Evolutionary conservation across 192 early-diverging fungal genomes (phyloP), one percentile per base, ranked within the genome.

Genomic region (Dissophora globulifera): DNA sequence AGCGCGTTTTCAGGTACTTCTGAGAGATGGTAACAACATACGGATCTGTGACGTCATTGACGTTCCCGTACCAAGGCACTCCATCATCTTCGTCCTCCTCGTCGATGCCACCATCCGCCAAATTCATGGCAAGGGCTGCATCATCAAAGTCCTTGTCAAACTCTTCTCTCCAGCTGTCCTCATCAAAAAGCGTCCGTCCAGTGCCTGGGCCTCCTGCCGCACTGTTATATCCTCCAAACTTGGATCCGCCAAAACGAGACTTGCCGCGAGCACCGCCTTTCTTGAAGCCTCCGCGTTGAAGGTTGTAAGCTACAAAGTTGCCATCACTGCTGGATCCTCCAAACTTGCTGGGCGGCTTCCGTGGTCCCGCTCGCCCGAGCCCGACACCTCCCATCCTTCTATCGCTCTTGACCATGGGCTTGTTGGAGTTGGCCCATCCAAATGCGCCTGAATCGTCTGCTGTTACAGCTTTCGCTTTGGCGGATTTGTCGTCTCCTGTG

Each of bases 261-360:
- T 31, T 52, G 10, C 72, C 72, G 12, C 58, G 49, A 20, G 52
- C 51, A 11, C 72, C 58, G 0, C 72, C 56, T 49, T 67, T 61
- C 63, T 35, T 61, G 35, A 52, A 65, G 13, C 49, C 51, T 23
- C 62, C 57, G 12, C 63, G 50, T 22, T 76, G 72, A 2, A 76
- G 63, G 13, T 67, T 76, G 22, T 76, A 76, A 7, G 72, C 62
- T 7, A 76, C 72, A 62, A 56, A 76, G 31, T 76, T 76, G 20
- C 64, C 72, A 31, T 60, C 64, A 10, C 42, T 22, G 0, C 30
- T 43, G 43, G 62, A 17, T 5, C 62, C 57, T 8, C 70, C 56
- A 52, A 42, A 51, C n/a, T 66, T 64, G 35, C 43, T 67, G 16
- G 58, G 12, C 3, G 55, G 20, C 27, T 30, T 51, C 16, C 46